A percentile compares a stretch with the other conserved stretches of the same genome.
These are phyloP conservation scores for Claviceps pazoutovae DNA, from an alignment of 2,329 filamentous ascomycete species.

Conservation along the genomic window DNA sequence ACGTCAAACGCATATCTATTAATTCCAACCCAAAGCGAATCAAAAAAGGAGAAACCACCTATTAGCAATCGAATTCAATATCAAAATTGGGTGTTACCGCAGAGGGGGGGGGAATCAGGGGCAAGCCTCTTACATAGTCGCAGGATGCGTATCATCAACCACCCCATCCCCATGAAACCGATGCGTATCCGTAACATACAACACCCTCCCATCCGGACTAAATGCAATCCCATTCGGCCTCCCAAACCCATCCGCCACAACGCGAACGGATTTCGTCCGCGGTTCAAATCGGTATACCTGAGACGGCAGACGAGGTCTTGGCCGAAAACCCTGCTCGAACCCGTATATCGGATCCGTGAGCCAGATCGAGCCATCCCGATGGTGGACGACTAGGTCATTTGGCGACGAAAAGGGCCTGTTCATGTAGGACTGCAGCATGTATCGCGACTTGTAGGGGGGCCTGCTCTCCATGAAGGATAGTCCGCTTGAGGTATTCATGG, in stretches of 20 bases:
- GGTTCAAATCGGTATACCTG: slow-evolving; percentile 36
- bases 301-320: slow-evolving; percentile 26
- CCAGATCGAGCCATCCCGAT: slow-evolving; percentile 30
- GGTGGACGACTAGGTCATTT: slow-evolving; percentile 32
- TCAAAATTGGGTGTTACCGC: no score
- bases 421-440: slow-evolving; percentile 25
- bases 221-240: slow-evolving; percentile 32
- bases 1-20: slow-evolving; percentile 24
- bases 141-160: slow-evolving; percentile 12
- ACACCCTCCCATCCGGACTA: slow-evolving; percentile 27
- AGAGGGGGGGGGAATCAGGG: neutral
- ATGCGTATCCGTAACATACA: slow-evolving; percentile 33
- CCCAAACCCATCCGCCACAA: slow-evolving; percentile 32
- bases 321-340: slow-evolving; percentile 31
- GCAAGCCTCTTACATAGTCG: slow-evolving; percentile 14
- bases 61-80: no score
- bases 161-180: slow-evolving; percentile 20
- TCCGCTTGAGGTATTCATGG: slow-evolving; percentile 11
- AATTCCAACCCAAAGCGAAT: no score
- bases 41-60: no score
- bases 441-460: slow-evolving; percentile 15
- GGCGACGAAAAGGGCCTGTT: slow-evolving; percentile 33
- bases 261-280: slow-evolving; percentile 22
- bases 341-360: slow-evolving; percentile 38
- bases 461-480: slow-evolving; percentile 19